phyloP scores from a whole-genome alignment of 306 rosid genomes.

The Pterocarpus santalinus region DNA sequence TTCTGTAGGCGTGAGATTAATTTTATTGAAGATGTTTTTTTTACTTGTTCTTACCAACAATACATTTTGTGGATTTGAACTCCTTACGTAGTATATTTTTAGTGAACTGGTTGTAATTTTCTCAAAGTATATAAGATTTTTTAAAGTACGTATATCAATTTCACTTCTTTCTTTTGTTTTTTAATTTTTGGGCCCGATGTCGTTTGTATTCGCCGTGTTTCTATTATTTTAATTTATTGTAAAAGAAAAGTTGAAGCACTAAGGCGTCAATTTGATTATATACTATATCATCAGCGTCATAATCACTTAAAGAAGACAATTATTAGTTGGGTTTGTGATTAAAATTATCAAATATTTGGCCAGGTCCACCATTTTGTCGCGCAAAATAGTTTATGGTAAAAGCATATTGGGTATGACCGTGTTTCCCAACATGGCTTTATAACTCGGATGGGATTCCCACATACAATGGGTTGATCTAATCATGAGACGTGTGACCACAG shows the following conservation, averaged over 20 bases:
- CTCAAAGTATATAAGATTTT: too few relatives aligned
- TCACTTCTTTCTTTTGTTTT: not conserved
- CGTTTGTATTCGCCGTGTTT: not conserved
- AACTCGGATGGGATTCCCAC: too few relatives aligned
- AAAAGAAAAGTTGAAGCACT: slow-evolving; percentile 16
- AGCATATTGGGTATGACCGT: too few relatives aligned
- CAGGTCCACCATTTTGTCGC: slow-evolving; percentile 1
- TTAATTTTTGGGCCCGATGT: not conserved
- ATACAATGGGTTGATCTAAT: too few relatives aligned
- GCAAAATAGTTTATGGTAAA: not conserved
- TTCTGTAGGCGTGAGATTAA: too few relatives aligned
- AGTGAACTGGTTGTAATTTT: too few relatives aligned
- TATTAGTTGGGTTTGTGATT: not conserved
- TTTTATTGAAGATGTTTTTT: too few relatives aligned
- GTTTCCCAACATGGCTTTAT: too few relatives aligned
- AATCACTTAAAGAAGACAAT: not conserved
- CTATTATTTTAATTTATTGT: not conserved
- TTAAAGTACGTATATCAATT: not conserved
- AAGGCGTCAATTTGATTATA: slow-evolving; percentile 14
- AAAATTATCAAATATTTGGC: not conserved
- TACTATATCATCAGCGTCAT: not conserved
- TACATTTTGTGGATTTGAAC: too few relatives aligned
- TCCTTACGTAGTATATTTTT: too few relatives aligned
- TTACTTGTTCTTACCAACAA: too few relatives aligned
- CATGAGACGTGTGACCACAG: too few relatives aligned